A percentile compares a stretch with the other conserved stretches of the same genome.
Evolutionary conservation across 208 protist genomes (phyloP).

Genomic region (Acanthamoeba triangularis): DNA sequence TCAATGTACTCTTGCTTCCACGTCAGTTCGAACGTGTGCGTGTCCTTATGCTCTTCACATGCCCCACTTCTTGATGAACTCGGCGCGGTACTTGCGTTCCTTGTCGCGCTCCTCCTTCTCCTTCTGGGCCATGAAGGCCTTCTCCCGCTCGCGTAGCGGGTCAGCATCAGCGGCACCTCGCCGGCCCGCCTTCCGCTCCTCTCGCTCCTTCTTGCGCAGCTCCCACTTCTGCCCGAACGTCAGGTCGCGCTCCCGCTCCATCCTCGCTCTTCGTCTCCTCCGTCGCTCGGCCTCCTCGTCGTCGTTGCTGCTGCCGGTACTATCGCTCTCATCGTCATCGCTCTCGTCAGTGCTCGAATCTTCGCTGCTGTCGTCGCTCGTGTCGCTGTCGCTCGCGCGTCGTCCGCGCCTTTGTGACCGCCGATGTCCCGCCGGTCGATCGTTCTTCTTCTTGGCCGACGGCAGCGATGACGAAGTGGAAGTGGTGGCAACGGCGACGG

Average conservation of each 20-base stretch:
- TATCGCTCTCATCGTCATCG: neutral
- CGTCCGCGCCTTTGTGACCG: neutral
- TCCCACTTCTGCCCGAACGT: slow-evolving; percentile 45
- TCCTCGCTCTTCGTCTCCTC: neutral
- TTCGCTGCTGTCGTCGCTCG: neutral
- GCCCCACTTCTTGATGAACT: slow-evolving; percentile 32
- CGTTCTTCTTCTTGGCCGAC: neutral
- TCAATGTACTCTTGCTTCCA: neutral
- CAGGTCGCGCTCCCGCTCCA: slow-evolving; percentile 41
- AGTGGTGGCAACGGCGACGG: neutral
- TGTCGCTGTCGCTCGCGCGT: slow-evolving; percentile 1
- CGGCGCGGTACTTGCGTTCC: slow-evolving; percentile 7
- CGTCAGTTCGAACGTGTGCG: too few species aligned
- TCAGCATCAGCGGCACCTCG: neutral
- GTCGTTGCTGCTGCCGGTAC: neutral
- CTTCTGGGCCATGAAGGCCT: slow-evolving; percentile 59
- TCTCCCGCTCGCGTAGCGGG: slow-evolving; percentile 28
- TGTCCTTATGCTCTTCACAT: too few species aligned
- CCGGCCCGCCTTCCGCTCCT: neutral
- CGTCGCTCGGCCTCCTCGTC: slow-evolving; percentile 25
- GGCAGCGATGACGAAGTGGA: neutral
- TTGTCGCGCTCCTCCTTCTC: slow-evolving; percentile 34
- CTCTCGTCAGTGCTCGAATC: neutral
- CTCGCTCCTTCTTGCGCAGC: slow-evolving; percentile 50
- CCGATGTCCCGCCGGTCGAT: neutral